Conservation (phyloP, 495 filamentous ascomycete genomes). For the Thermochaetoides thermophila region DNA sequence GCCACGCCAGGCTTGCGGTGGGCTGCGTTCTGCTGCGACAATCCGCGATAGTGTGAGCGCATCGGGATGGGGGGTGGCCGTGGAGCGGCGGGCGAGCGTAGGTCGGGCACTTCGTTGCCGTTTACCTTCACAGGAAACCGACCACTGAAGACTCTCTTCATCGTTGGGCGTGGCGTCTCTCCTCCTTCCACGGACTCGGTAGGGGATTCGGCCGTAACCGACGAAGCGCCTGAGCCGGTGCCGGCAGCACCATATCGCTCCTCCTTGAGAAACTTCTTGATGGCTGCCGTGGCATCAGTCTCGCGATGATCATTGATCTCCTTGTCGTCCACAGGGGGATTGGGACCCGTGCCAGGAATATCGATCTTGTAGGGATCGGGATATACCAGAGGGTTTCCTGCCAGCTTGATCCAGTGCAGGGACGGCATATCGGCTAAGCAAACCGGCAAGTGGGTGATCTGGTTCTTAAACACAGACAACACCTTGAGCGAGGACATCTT, state of each 20-base stretch:
- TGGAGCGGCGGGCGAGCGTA: slow-evolving; percentile 49
- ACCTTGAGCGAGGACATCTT: slow-evolving; percentile 65
- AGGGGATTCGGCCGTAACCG: slow-evolving; percentile 43
- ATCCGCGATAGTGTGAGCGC: slow-evolving; percentile 63
- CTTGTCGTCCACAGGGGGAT: slow-evolving; percentile 28
- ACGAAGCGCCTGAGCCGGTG: too few relatives aligned
- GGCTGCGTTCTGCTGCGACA: slow-evolving; percentile 54
- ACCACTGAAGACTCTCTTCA: slow-evolving; percentile 57
- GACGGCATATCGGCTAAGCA: slow-evolving; percentile 80
- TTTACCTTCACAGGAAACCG: slow-evolving; percentile 77
- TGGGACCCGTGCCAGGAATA: slow-evolving; percentile 28
- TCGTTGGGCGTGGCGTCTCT: slow-evolving; percentile 59
- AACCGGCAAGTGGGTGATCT: slow-evolving; percentile 65
- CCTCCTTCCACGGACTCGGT: slow-evolving; percentile 45
- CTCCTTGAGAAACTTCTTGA: slow-evolving; percentile 65
- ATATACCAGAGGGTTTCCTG: slow-evolving; percentile 67
- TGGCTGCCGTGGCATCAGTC: slow-evolving; percentile 48
- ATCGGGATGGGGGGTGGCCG: slow-evolving; percentile 58
- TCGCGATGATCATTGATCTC: slow-evolving; percentile 44
- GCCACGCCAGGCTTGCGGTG: slow-evolving; percentile 53
- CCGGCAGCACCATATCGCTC: too few relatives aligned
- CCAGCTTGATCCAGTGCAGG: slow-evolving; percentile 72
- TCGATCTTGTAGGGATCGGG: slow-evolving; percentile 47
- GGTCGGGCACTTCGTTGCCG: slow-evolving; percentile 36
- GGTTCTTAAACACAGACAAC: slow-evolving; percentile 68